Evolutionary conservation across 208 protist species (phyloP), one percentile per base, ranked within the genome.

Genomic region (Trypanosomatidae sp.): DNA sequence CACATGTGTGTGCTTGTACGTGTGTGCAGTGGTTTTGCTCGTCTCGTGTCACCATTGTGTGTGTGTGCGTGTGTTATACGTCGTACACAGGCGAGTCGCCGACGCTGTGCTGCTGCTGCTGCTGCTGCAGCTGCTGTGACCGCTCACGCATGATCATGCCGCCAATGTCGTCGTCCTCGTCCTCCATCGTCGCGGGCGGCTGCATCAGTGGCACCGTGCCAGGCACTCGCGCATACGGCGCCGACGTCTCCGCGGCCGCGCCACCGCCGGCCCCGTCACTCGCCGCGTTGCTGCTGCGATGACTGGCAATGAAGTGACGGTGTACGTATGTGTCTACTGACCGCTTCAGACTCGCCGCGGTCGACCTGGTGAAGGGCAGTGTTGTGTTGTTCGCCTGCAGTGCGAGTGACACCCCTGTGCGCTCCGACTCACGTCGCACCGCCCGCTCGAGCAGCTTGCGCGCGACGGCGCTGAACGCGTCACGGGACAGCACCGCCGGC

Each of bases 241-340:
- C n/a, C n/a, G n/a, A n/a, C n/a, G n/a, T n/a, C n/a, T n/a, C n/a
- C n/a, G n/a, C n/a, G n/a, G n/a, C n/a, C n/a, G n/a, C n/a, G n/a
- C n/a, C n/a, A n/a, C n/a, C n/a, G n/a, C n/a, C n/a, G n/a, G n/a
- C n/a, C 8, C 7, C 37, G 16, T 6, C 37, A 13, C 7, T 21
- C 8, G n/a, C n/a, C 16, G 8, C 37, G 37, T 6, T 21, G 5
- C 16, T 16, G 37, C 7, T 13, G n/a, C 21, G 10, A 23, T 18
- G 27, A 8, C 11, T 13, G 39, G 10, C 8, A 10, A 43, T 10
- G 39, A 43, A 43, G 57, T 74, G 75, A 3, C 78, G 59, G 42
- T 66, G 33, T n/a, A 92, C 37, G 47, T 88, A 92, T 27, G 61
- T 54, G 33, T 92, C 75, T 11, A 92, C 83, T 3, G 74, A 81